phyloP scores from a whole-genome alignment of 2,329 filamentous ascomycete genomes.

The Fusarium sp. region DNA sequence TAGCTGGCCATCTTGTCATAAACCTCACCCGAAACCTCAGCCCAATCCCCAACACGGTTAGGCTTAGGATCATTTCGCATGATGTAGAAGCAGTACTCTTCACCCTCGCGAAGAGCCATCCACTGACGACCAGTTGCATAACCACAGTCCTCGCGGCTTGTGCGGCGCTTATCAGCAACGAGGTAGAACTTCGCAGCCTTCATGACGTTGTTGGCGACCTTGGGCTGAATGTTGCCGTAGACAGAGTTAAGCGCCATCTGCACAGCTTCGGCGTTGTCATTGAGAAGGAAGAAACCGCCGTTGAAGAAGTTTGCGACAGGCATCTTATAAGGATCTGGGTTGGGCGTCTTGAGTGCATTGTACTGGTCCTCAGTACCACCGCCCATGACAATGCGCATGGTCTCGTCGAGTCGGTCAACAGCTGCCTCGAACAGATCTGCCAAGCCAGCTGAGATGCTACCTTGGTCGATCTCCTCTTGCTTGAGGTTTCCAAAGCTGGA shows the following conservation, averaged over 20 bases:
- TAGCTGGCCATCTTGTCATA: slow-evolving; percentile 31
- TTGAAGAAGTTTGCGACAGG: slow-evolving; percentile 26
- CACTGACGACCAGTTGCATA: slow-evolving; percentile 23
- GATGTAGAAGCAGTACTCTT: slow-evolving; percentile 34
- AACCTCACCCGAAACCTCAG: slow-evolving; percentile 2
- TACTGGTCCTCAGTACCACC: neutral
- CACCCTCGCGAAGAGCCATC: slow-evolving; percentile 9
- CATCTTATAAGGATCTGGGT: slow-evolving; percentile 10
- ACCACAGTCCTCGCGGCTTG: slow-evolving; percentile 12
- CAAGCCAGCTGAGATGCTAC: neutral
- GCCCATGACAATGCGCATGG: neutral
- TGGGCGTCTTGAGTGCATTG: neutral
- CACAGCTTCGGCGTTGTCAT: slow-evolving; percentile 7
- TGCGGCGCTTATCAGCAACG: slow-evolving; percentile 17
- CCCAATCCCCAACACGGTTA: neutral
- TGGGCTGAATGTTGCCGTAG: slow-evolving; percentile 18
- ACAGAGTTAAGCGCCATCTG: neutral
- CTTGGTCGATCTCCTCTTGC: slow-evolving; percentile 7
- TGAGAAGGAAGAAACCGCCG: slow-evolving; percentile 16
- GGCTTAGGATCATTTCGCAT: slow-evolving; percentile 1
- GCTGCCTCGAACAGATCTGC: neutral
- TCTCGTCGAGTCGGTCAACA: neutral
- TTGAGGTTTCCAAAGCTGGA: neutral
- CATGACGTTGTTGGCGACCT: slow-evolving; percentile 36
- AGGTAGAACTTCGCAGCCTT: slow-evolving; percentile 17